Base-by-base conservation (phyloP, 2,329 filamentous ascomycete genomes). In the Botrytis paeoniae region DNA sequence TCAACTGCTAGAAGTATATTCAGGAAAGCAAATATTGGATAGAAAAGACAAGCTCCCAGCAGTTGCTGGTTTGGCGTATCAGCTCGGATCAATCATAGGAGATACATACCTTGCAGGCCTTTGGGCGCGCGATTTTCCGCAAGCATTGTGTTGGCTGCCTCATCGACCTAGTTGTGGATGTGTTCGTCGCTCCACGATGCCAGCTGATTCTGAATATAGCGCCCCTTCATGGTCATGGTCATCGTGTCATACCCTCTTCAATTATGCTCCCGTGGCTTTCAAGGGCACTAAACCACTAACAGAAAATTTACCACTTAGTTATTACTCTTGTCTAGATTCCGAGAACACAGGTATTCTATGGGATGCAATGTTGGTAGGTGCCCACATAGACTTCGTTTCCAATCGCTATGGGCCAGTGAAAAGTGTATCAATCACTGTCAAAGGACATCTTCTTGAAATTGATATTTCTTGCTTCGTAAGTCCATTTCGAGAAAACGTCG, bases 181-280 rank as follows among this genome's bases (percentile, higher is more conserved):
- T 20, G 9, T 43, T 29, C 12, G 37, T n/a, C 22, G 61, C 35
- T 20, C 14, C 25, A 57, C 2, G 14, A 12, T 32, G 2, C 39
- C 25, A 7, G 6, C 39, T 39, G 51, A 57, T 14, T 18, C n/a
- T 29, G 16, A 7, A 43, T 43, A 64, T 37, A 29, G 9, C 22
- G 61, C 61, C 25, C 61, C 39, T 41, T 64, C 61, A 64, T 64
- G 39, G 39, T 64, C 61, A n/a, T 64, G 61, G 61, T 25, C 25
- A 64, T 64, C 61, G 25, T n/a, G 22, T 29, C 29, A 16, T 43
- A 29, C 37, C 14, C 35, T 37, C 7, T 39, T 43, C 16, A n/a
- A 25, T 8, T 64, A 64, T 43, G n/a, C 35, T 41, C 37, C 39
- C 18, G 25, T 18, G 25, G 61, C 61, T 10, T 61, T 61, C 20